phyloP scores from a whole-genome alignment of 352 stramenopile genomes.

The Phytophthora fragariaefolia region DNA sequence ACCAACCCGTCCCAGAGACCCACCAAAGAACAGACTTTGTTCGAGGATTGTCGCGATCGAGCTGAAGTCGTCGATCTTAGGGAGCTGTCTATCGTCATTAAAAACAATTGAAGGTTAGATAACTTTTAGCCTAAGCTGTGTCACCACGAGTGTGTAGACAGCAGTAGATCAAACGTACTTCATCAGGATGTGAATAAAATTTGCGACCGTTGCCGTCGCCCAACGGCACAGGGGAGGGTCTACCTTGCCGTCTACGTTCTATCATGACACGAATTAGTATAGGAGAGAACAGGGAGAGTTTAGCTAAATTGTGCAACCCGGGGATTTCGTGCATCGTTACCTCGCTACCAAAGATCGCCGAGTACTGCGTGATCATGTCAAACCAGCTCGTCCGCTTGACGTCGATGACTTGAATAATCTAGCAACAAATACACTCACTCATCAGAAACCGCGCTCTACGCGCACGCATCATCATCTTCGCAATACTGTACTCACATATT shows the following conservation, averaged over 20 bases:
- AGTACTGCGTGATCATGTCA: constrained; percentile 92
- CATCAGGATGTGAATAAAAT: constrained; percentile 85
- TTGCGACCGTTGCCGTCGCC: constrained; percentile 79
- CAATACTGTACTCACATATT: constrained; percentile 61
- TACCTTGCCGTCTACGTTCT: constrained; percentile 82
- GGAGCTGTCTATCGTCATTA: constrained; percentile 63
- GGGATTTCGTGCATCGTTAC: constrained; percentile 24
- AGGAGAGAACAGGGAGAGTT: not conserved
- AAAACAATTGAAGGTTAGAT: constrained; percentile 8
- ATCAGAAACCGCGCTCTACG: not conserved
- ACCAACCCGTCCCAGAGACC: constrained; percentile 79
- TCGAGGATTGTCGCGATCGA: constrained; percentile 82
- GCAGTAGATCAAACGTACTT: constrained; percentile 67
- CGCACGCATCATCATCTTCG: not conserved
- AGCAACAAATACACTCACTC: not conserved
- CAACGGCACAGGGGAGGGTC: constrained; percentile 81
- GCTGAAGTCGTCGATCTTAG: constrained; percentile 86
- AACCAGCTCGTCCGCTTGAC: constrained; percentile 91
- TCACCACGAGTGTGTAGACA: not conserved
- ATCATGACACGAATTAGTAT: constrained; percentile 1
- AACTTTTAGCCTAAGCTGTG: not conserved
- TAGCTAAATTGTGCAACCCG: not conserved
- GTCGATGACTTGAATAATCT: constrained; percentile 90
- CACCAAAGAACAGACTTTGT: constrained; percentile 87
- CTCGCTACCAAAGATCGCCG: constrained; percentile 88